Evolutionary conservation across 116 monocot genomes (phyloP).

Genomic region (Phalaenopsis hybrid): DNA sequence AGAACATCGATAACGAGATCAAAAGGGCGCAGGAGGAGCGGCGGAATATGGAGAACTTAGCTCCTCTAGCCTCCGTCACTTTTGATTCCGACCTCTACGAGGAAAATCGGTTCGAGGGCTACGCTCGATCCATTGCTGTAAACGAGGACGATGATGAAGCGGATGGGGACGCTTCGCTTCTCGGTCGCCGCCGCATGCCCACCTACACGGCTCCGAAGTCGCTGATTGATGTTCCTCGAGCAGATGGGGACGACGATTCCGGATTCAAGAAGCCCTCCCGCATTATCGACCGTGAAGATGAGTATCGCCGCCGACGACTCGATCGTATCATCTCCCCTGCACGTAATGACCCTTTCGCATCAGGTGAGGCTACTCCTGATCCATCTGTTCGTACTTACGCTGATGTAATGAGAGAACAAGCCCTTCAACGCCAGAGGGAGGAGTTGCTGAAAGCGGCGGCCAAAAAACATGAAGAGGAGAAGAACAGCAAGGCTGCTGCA

Average conservation of each 20-base stretch:
- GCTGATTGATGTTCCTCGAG: slow-evolving; percentile 46
- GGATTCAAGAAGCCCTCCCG: slow-evolving; percentile 63
- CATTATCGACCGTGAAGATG: slow-evolving; percentile 87
- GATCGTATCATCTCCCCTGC: slow-evolving; percentile 76
- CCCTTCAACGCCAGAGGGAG: slow-evolving; percentile 63
- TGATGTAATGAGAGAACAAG: slow-evolving; percentile 88
- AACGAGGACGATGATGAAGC: slow-evolving; percentile 59
- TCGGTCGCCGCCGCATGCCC: slow-evolving; percentile 55
- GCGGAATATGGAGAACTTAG: slow-evolving; percentile 66
- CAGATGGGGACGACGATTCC: slow-evolving; percentile 41
- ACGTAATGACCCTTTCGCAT: slow-evolving; percentile 75
- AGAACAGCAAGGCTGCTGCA: slow-evolving; percentile 25
- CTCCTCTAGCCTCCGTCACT: slow-evolving; percentile 58
- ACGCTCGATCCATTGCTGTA: slow-evolving; percentile 75
- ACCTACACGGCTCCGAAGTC: slow-evolving; percentile 70
- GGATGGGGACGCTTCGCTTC: slow-evolving; percentile 23
- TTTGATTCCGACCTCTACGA: slow-evolving; percentile 91
- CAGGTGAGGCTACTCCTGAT: slow-evolving; percentile 80
- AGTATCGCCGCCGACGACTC: slow-evolving; percentile 66
- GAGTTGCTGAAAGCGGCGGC: slow-evolving; percentile 66
- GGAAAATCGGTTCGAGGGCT: slow-evolving; percentile 79
- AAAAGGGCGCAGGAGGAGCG: slow-evolving; percentile 84
- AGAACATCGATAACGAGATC: slow-evolving; percentile 42
- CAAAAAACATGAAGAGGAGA: slow-evolving; percentile 97
- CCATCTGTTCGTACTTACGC: slow-evolving; percentile 67